These are phyloP conservation scores for Coleophoma cylindrospora DNA, from an alignment of 2,329 filamentous ascomycete genomes.

Conservation along the genomic window DNA sequence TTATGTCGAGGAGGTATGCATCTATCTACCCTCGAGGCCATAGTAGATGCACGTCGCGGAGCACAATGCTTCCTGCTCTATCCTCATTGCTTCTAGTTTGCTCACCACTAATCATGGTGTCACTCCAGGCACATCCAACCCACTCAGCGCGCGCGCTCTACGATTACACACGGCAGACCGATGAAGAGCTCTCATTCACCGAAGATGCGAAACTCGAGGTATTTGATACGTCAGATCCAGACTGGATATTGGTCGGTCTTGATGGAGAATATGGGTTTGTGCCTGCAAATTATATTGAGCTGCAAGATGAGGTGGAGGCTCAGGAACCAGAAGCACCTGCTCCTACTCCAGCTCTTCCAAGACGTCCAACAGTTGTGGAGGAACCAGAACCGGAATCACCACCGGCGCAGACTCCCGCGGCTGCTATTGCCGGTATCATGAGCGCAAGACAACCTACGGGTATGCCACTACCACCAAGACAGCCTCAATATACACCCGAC, in stretches of 20 bases:
- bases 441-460: constrained; percentile 27
- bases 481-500: constrained; percentile 59
- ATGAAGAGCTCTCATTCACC: constrained; percentile 93
- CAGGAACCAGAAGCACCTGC: constrained; percentile 28
- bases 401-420: constrained; percentile 24
- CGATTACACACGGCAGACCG: constrained; percentile 94
- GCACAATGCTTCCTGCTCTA: neutral
- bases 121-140: constrained; percentile 54
- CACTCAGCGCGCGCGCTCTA: constrained; percentile 86
- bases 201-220: constrained; percentile 82
- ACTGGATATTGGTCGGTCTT: constrained; percentile 90
- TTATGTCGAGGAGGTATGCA: constrained; percentile 84
- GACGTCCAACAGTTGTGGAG: constrained; percentile 29
- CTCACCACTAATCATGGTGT: constrained; percentile 10
- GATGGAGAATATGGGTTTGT: constrained; percentile 89
- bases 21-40: neutral
- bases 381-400: constrained; percentile 14
- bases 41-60: too few species aligned
- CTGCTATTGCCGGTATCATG: constrained; percentile 51
- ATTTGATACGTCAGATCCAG: constrained; percentile 85
- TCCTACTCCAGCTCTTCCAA: constrained; percentile 27
- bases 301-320: constrained; percentile 43
- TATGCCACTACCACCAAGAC: constrained; percentile 30
- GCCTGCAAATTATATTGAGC: constrained; percentile 91
- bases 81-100: neutral